phyloP scores from a whole-genome alignment of 139 green algal genomes.

The Gonium pectorale region DNA sequence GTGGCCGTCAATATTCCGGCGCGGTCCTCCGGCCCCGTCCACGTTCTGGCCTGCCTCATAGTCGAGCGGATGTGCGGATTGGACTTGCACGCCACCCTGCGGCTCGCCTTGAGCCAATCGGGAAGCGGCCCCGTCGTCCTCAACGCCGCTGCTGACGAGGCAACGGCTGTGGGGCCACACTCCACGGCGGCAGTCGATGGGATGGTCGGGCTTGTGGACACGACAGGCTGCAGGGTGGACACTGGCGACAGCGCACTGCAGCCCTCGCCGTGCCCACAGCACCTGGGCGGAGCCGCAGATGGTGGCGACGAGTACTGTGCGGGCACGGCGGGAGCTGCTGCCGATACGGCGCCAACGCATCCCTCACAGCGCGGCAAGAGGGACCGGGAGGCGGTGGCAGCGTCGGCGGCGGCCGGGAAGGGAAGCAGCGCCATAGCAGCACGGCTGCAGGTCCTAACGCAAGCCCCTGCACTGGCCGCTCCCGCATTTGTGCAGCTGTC shows the following conservation, averaged over 20 bases:
- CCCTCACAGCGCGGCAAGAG: background rate
- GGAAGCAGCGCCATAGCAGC: background rate
- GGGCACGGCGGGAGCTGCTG: no score
- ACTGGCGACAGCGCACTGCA: no score
- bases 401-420: background rate
- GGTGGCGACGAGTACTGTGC: background rate
- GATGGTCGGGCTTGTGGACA: no score
- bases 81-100: constrained; percentile 45
- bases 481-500: constrained; percentile 16
- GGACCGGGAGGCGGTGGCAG: background rate
- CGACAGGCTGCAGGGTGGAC: no score
- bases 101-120: background rate
- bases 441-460: constrained; percentile 11
- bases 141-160: background rate
- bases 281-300: background rate
- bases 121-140: no score
- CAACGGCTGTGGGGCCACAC: no score
- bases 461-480: constrained; percentile 14
- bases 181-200: no score
- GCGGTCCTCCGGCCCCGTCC: background rate
- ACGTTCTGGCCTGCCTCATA: constrained; percentile 66
- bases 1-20: background rate
- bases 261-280: background rate
- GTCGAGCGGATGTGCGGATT: constrained; percentile 62
- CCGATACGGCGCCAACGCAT: background rate